Evolutionary conservation across 805 yeast genomes (phyloP).

Genomic region (Starmera dryadoides): DNA sequence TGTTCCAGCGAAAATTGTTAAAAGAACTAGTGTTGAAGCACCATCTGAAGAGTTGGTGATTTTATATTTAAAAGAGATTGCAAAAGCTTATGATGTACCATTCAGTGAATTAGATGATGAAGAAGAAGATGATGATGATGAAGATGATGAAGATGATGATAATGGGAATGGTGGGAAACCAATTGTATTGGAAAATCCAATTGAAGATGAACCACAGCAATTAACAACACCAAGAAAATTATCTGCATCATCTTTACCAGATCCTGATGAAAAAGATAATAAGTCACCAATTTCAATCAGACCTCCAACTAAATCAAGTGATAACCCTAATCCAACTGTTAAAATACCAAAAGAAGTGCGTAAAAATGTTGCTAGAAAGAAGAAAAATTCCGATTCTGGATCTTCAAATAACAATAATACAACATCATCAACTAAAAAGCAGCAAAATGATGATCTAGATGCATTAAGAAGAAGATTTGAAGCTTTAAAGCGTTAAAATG

Average conservation of each 20-base stretch:
- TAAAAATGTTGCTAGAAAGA: constrained; percentile 25
- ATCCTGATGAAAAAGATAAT: constrained; percentile 8
- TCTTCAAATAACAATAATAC: not conserved
- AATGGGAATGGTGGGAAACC: constrained; percentile 23
- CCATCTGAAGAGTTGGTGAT: constrained; percentile 61
- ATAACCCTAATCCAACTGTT: constrained; percentile 29
- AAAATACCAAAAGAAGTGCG: constrained; percentile 34
- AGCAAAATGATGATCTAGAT: constrained; percentile 43
- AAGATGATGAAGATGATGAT: constrained; percentile 21
- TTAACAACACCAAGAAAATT: constrained; percentile 16
- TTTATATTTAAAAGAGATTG: constrained; percentile 72
- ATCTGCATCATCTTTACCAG: constrained; percentile 12
- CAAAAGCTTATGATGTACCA: constrained; percentile 69
- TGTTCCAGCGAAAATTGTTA: constrained; percentile 63
- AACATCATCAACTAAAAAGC: constrained; percentile 7
- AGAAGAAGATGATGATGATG: constrained; percentile 18
- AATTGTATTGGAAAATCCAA: constrained; percentile 27
- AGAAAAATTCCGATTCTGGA: constrained; percentile 16
- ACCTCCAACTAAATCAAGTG: constrained; percentile 35
- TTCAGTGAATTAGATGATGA: constrained; percentile 45
- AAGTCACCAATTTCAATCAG: constrained; percentile 34
- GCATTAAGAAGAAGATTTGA: constrained; percentile 66
- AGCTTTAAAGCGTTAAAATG: constrained; percentile 52
- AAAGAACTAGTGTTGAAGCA: constrained; percentile 57
- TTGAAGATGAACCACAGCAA: constrained; percentile 15